A percentile compares a stretch with the other conserved stretches of the same genome.
These are phyloP conservation scores for Phaffia tasmanica DNA, from an alignment of 768 basidiomycete species.

Conservation along the genomic window DNA sequence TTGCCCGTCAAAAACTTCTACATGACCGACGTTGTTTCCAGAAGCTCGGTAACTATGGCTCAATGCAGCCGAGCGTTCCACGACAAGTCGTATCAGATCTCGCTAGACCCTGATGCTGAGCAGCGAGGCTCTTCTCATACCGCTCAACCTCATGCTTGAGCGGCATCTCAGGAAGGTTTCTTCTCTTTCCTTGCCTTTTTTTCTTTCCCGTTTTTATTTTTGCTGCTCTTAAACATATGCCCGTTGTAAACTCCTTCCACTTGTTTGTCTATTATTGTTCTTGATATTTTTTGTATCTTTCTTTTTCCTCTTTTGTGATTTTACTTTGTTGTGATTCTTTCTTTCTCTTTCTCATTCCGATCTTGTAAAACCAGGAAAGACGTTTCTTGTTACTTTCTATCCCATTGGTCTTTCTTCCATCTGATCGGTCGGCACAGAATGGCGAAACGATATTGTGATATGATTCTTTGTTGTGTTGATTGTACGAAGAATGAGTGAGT, in stretches of 20 bases:
- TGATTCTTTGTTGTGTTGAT: too few relatives aligned
- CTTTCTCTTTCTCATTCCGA: not conserved
- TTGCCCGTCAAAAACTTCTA: constrained; percentile 89
- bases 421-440: too few relatives aligned
- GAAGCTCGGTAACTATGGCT: constrained; percentile 14
- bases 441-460: too few relatives aligned
- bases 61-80: constrained; percentile 26
- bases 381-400: too few relatives aligned
- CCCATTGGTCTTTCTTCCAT: too few relatives aligned
- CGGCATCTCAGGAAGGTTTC: not conserved
- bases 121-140: constrained; percentile 13
- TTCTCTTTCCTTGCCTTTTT: too few relatives aligned
- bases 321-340: not conserved
- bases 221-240: not conserved
- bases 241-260: not conserved
- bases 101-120: constrained; percentile 21
- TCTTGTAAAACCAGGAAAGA: not conserved
- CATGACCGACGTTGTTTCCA: constrained; percentile 48
- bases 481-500: too few relatives aligned
- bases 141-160: not conserved
- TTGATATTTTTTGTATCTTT: not conserved
- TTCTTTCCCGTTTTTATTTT: not conserved
- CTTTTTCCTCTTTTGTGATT: not conserved
- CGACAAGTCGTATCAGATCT: constrained; percentile 24
- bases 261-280: not conserved